Base-by-base conservation (phyloP, 2,329 filamentous ascomycete species). In the Orbilia quercus region DNA sequence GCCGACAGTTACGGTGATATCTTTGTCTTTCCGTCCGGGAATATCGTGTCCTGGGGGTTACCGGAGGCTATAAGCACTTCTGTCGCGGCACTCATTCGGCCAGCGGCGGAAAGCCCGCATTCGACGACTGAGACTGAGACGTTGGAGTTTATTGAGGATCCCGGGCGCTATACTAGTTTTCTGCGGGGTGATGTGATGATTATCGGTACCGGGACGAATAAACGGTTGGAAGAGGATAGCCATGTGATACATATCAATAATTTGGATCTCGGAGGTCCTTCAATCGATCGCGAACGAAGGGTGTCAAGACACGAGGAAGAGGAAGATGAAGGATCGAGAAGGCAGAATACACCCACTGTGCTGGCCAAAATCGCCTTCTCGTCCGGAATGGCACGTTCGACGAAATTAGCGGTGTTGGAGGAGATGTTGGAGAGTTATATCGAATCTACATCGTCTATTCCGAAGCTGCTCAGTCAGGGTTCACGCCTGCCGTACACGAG, bases 341-440 rank as follows among this genome's bases (percentile, higher is more conserved):
- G 78, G 53, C 79, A 81, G 75, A 81, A 77, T 64, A 81, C 86
- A 31, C 85, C 88, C 76, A 86, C 85, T 0, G 91, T 94, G 1
- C 85, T 97, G 12, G 92, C 93, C 77, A 97, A 98, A 80, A 94
- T 98, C 75, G 95, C 95, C 45, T 98, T 98, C 81, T 97, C 94
- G 0, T 97, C 92, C 0, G 94, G 94, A 1, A 86, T 99, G 7
- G 94, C 95, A 3, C 87, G 95, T 60, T 95, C 90, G 78, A 97
- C 95, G 4, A 98, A 98, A 80, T 86, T 99, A 11, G 94, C 92
- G 38, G 92, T 96, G 1, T 86, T 99, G 20, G 95, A 99, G 81
- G 90, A 88, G 57, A 86, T 91, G 38, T 84, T 98, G 14, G 88
- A 87, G 42, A 87, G 88, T 58, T 98, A 98, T 81, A 93, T 98